Conservation (phyloP, 148 eudicot species). For the Amaranthus cruentus region DNA sequence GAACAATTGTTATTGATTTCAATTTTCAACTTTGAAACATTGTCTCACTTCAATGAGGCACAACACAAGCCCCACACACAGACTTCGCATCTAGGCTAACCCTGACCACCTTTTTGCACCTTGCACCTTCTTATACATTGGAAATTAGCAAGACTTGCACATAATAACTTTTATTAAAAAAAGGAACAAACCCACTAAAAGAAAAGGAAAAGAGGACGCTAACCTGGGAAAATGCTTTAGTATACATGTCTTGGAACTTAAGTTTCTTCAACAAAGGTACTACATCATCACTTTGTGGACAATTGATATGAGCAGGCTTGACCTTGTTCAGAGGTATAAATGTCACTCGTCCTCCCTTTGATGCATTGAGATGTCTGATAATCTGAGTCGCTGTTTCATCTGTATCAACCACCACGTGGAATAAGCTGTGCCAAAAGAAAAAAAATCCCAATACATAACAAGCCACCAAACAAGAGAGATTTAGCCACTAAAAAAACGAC, state of each 20-base stretch:
- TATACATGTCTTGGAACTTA: slow-evolving; percentile 38
- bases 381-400: slow-evolving; percentile 86
- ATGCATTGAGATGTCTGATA: slow-evolving; percentile 67
- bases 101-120: too few species aligned
- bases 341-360: slow-evolving; percentile 89
- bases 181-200: not conserved
- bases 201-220: slow-evolving; percentile 1
- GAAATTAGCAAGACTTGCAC: too few species aligned
- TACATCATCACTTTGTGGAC: slow-evolving; percentile 77
- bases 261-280: slow-evolving; percentile 75
- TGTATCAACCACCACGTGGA: slow-evolving; percentile 88
- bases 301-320: slow-evolving; percentile 60
- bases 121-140: too few species aligned
- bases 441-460: not conserved
- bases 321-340: slow-evolving; percentile 98
- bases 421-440: slow-evolving; percentile 53
- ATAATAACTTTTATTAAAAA: not conserved
- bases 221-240: slow-evolving; percentile 88
- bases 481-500: not conserved
- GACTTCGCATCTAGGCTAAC: too few species aligned
- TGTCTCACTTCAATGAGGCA: too few species aligned
- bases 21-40: too few species aligned
- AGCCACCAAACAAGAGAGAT: slow-evolving; percentile 2
- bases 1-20: too few species aligned
- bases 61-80: too few species aligned